Base-by-base conservation (phyloP, 2,329 filamentous ascomycete genomes). In the Aspergillus brasiliensis region DNA sequence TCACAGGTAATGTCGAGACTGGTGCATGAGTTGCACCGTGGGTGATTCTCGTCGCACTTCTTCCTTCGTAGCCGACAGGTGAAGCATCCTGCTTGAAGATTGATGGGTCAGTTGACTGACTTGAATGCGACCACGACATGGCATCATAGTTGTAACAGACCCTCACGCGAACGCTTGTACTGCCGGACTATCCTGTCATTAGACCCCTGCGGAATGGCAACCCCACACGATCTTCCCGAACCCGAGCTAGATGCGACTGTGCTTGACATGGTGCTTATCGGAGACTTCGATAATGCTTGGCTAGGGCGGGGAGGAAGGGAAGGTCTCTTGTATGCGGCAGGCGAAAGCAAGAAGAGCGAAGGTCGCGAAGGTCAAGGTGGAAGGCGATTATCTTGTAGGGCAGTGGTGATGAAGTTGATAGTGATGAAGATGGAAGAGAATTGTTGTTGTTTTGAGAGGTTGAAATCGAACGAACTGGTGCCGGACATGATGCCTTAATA, bases 1-100 rank as follows among this genome's bases (percentile, higher is more conserved):
- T 97, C 92, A 81, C 94, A 99, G 69, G 84, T 83, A 57, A 99
- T 83, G 56, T 91, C 90, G 58, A 98, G 88, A 71, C 87, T 84
- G 64, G 80, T 81, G 77, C 87, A 89, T 59, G 86, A 84, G 67
- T 80, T 82, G 73, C 87, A 89, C 40, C 80, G 73, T 19, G 85
- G 82, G 69, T 86, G 87, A 61, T 80, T 81, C 71, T 89, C 87
- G 66, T 89, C 86, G 70, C 87, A 89, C 80, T 89, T 89, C 80
- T 89, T 89, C 65, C 87, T 77, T 72, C 87, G 83, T 63, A 89
- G 74, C 61, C 87, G 82, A 74, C 87, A 89, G 67, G 85, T 88
- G 73, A 85, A 88, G 78, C 86, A 88, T 59, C 86, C 86, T 88
- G 31, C 37, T 31, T 17, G 25, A 27, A 38, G 34, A 6, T 38